phyloP scores from a whole-genome alignment of 2,329 filamentous ascomycete genomes.

The Botrytis fabae region DNA sequence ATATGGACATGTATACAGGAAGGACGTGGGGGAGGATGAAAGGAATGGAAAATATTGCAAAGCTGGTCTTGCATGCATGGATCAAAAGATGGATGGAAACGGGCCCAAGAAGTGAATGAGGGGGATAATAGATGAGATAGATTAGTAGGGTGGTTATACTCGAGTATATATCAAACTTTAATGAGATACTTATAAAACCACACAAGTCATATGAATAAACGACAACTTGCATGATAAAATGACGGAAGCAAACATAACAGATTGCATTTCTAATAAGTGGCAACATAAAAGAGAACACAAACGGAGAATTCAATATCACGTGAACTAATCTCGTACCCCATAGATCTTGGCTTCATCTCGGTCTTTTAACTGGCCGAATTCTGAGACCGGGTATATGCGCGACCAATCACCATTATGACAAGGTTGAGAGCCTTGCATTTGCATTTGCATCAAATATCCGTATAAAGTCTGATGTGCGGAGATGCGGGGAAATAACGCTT shows the following conservation, averaged over 20 bases:
- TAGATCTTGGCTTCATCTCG: neutral
- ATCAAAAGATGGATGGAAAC: conserved; percentile 2
- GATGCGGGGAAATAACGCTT: neutral
- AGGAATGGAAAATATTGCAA: neutral
- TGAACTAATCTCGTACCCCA: neutral
- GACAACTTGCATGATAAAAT: neutral
- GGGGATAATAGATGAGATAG: neutral
- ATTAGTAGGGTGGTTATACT: neutral
- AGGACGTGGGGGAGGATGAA: neutral
- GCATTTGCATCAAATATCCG: neutral
- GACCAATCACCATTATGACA: neutral
- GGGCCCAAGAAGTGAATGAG: neutral
- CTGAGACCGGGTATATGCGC: neutral
- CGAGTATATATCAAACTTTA: neutral
- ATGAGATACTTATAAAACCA: neutral
- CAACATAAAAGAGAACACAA: neutral
- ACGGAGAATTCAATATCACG: neutral
- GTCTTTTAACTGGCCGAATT: neutral
- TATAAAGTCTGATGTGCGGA: neutral
- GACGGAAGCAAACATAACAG: neutral
- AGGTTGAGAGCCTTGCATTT: neutral
- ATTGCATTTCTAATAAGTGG: neutral
- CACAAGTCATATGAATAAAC: neutral
- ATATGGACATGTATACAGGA: neutral
- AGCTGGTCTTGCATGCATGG: neutral